phyloP scores from a whole-genome alignment of 306 rosid genomes.

The Vigna nakashimae region DNA sequence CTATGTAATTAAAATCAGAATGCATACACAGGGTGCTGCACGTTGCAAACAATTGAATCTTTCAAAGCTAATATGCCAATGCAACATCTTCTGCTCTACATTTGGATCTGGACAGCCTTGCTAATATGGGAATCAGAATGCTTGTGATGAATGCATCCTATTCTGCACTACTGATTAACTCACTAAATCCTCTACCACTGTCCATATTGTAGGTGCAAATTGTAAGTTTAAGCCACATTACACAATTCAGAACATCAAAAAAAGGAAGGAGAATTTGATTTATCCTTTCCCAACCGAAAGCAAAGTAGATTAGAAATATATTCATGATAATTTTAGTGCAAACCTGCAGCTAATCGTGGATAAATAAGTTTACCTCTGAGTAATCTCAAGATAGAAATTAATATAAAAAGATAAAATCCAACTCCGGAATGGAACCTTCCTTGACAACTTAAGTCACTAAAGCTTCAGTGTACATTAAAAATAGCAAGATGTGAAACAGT shows the following conservation, averaged over 20 bases:
- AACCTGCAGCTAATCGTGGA: not conserved
- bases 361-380: not conserved
- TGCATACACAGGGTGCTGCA: slow-evolving; percentile 52
- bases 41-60: slow-evolving; percentile 65
- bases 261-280: not conserved
- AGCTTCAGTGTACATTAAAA: not conserved
- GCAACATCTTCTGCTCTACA: slow-evolving; percentile 60
- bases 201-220: slow-evolving; percentile 49
- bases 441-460: not conserved
- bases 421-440: not conserved
- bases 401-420: not conserved
- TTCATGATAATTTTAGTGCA: slow-evolving; percentile 1
- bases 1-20: slow-evolving; percentile 55
- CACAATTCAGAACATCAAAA: slow-evolving; percentile 21
- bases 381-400: not conserved
- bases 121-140: slow-evolving; percentile 56
- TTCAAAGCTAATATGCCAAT: slow-evolving; percentile 57
- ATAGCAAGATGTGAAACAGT: not conserved
- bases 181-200: slow-evolving; percentile 45
- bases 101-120: slow-evolving; percentile 59
- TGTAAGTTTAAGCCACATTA: slow-evolving; percentile 43
- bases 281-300: slow-evolving; percentile 5
- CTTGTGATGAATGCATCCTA: slow-evolving; percentile 52
- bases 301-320: not conserved
- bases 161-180: slow-evolving; percentile 40